These are phyloP conservation scores for Phaeotremella skinneri DNA, from an alignment of 768 basidiomycete genomes.

Conservation along the genomic window DNA sequence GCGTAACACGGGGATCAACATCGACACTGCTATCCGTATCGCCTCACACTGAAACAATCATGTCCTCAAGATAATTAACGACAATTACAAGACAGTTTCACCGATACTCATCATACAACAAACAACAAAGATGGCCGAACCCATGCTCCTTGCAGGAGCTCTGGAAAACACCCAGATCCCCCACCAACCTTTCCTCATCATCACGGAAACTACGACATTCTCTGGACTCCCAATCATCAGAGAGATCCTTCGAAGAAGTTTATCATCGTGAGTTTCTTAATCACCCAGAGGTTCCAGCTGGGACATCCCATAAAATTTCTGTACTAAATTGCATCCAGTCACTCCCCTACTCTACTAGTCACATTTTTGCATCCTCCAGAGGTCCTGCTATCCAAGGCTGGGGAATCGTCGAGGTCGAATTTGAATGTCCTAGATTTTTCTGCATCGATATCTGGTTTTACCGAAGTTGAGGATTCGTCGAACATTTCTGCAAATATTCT, in stretches of 20 bases:
- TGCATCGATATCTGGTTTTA: slow-evolving; percentile 25
- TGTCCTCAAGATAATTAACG: not conserved
- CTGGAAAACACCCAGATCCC: slow-evolving; percentile 40
- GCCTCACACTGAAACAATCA: too few relatives aligned
- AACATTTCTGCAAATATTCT: slow-evolving; percentile 11
- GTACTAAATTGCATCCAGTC: not conserved
- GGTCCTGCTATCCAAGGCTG: not conserved
- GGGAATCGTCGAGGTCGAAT: not conserved
- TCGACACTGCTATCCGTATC: too few relatives aligned
- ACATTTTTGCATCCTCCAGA: slow-evolving; percentile 4
- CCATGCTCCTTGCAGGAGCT: slow-evolving; percentile 25
- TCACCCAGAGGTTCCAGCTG: not conserved
- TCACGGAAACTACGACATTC: slow-evolving; percentile 36
- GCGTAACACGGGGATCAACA: too few relatives aligned
- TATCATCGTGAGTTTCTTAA: slow-evolving; percentile 24
- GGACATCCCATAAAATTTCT: not conserved
- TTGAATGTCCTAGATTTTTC: slow-evolving; percentile 35
- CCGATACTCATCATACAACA: not conserved
- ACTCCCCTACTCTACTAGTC: not conserved
- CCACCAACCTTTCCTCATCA: slow-evolving; percentile 45
- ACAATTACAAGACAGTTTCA: not conserved
- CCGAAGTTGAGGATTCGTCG: slow-evolving; percentile 4
- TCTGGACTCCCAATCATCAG: slow-evolving; percentile 39
- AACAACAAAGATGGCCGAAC: slow-evolving; percentile 12
- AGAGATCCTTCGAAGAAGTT: slow-evolving; percentile 32